Conservation (phyloP, 2,329 filamentous ascomycete genomes). For the Diaporthe aspalathi region DNA sequence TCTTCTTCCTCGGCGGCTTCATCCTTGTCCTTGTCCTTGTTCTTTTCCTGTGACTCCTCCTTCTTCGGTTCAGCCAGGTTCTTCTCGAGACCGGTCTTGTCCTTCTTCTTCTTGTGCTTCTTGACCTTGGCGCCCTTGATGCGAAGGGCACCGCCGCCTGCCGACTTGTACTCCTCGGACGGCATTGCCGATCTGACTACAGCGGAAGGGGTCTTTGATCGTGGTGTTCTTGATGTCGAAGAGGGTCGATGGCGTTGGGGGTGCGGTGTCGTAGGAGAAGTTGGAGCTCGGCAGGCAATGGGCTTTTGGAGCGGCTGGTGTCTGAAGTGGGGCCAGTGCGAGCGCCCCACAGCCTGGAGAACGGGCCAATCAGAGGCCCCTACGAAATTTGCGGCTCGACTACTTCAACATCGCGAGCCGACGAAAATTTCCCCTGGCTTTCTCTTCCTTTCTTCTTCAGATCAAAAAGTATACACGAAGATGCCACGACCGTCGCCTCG, state of each 20-base stretch:
- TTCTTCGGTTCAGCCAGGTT: conserved; percentile 55
- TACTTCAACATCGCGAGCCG: conserved; percentile 39
- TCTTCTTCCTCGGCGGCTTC: conserved; percentile 48
- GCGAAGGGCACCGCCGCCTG: conserved; percentile 80
- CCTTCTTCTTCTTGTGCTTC: conserved; percentile 73
- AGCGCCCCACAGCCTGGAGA: not conserved
- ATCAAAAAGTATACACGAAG: conserved; percentile 74
- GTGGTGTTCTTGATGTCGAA: not conserved
- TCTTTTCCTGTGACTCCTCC: conserved; percentile 45
- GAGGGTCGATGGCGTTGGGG: not conserved
- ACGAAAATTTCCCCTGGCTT: conserved; percentile 47
- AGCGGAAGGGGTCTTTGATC: not conserved
- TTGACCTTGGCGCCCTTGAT: conserved; percentile 80
- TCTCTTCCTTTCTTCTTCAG: conserved; percentile 60
- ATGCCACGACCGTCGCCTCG: conserved; percentile 73
- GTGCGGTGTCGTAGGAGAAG: not conserved
- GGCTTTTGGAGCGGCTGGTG: too few species aligned
- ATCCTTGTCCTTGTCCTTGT: too few species aligned
- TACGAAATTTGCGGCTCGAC: not conserved
- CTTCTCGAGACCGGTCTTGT: conserved; percentile 61
- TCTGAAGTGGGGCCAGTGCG: not conserved
- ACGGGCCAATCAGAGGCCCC: conserved; percentile 11
- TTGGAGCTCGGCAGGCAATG: conserved; percentile 11
- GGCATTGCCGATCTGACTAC: conserved; percentile 64
- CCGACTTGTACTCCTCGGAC: conserved; percentile 77